Conservation (phyloP, 2,329 filamentous ascomycete genomes). For the Purpureocillium takamizusanense region DNA sequence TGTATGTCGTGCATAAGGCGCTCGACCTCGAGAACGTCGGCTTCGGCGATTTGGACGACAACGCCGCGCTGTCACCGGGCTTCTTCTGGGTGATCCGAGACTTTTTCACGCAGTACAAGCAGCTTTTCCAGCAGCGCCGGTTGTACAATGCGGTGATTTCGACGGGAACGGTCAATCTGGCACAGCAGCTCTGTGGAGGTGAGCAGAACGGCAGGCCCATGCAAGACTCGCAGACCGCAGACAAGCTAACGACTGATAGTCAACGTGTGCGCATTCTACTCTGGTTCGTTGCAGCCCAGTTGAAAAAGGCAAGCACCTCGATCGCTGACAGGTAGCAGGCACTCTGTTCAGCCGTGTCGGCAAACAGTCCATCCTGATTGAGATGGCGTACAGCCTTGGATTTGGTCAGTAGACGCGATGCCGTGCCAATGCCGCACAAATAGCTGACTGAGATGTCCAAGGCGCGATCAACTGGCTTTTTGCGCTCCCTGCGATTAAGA, state of each 20-base stretch:
- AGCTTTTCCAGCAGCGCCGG: slow-evolving; percentile 17
- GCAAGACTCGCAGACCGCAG: too few relatives aligned
- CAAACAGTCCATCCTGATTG: slow-evolving; percentile 6
- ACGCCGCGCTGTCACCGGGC: slow-evolving; percentile 13
- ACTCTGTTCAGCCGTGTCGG: slow-evolving; percentile 15
- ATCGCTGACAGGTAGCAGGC: slow-evolving; percentile 7
- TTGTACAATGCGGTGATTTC: slow-evolving; percentile 21
- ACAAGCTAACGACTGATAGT: slow-evolving; percentile 11
- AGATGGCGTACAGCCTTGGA: slow-evolving; percentile 20
- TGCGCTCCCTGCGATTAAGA: slow-evolving; percentile 25
- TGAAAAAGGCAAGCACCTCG: neutral
- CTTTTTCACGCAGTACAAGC: slow-evolving; percentile 16
- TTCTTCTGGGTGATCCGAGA: slow-evolving; percentile 18
- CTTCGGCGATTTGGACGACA: slow-evolving; percentile 11
- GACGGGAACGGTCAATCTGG: slow-evolving; percentile 20
- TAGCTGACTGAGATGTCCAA: slow-evolving; percentile 3
- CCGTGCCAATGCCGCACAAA: neutral
- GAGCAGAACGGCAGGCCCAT: too few relatives aligned
- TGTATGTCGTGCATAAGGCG: slow-evolving; percentile 29
- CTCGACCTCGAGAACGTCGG: slow-evolving; percentile 19
- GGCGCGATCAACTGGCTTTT: slow-evolving; percentile 32
- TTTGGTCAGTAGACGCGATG: slow-evolving; percentile 15
- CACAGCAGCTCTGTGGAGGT: slow-evolving; percentile 23
- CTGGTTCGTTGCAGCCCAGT: slow-evolving; percentile 15
- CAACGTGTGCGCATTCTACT: slow-evolving; percentile 36